phyloP scores from a whole-genome alignment of 116 monocot species.

The Phalaenopsis hybrid region DNA sequence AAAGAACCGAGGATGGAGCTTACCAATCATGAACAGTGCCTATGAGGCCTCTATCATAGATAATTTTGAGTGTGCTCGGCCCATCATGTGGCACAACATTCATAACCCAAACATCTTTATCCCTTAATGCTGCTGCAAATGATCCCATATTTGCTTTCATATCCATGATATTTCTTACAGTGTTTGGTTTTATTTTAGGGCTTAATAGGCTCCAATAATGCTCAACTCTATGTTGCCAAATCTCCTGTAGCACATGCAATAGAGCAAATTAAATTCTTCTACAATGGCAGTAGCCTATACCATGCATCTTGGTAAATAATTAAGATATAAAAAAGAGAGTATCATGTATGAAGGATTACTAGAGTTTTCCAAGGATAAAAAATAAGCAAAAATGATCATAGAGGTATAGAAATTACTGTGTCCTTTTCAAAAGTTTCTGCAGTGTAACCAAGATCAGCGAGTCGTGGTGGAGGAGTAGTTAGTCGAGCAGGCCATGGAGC shows the following conservation, averaged over 20 bases:
- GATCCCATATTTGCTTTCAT: conserved; percentile 77
- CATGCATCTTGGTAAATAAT: too few relatives aligned
- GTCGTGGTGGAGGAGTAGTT: conserved; percentile 70
- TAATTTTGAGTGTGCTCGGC: conserved; percentile 56
- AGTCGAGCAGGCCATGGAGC: conserved; percentile 85
- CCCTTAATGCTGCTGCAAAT: conserved; percentile 64
- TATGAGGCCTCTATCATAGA: conserved; percentile 68
- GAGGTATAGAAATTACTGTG: conserved; percentile 26
- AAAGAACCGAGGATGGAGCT: background rate
- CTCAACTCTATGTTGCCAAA: conserved; percentile 55
- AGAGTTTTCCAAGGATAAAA: too few relatives aligned
- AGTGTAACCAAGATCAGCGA: conserved; percentile 56
- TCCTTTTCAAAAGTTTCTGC: conserved; percentile 68
- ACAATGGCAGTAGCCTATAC: background rate
- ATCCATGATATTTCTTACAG: conserved; percentile 74
- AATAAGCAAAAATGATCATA: background rate
- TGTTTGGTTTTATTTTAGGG: conserved; percentile 39
- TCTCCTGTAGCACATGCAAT: conserved; percentile 29
- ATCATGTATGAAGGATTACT: too few relatives aligned
- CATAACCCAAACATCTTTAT: conserved; percentile 73
- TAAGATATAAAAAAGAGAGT: too few relatives aligned
- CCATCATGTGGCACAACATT: conserved; percentile 62
- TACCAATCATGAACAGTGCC: conserved; percentile 68
- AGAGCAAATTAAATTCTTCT: background rate
- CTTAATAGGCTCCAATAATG: conserved; percentile 58